phyloP scores from a whole-genome alignment of 164 flowering plant species.

The Umbellularia californica region DNA sequence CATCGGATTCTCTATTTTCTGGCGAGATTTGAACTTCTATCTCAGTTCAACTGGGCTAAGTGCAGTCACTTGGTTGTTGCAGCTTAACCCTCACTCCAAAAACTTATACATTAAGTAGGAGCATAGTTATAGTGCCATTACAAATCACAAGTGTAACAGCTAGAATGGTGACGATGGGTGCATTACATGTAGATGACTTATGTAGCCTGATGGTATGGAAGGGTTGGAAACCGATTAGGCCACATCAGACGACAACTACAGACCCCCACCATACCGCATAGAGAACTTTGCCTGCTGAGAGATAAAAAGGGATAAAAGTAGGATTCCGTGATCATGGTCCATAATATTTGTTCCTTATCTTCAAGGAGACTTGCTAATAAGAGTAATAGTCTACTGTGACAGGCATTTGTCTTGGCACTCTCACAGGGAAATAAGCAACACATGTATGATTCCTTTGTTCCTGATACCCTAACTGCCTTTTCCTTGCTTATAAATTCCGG shows the following conservation, averaged over 20 bases:
- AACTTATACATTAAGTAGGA: too few species aligned
- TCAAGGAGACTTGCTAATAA: neutral
- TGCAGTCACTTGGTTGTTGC: too few species aligned
- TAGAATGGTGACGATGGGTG: neutral
- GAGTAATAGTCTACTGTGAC: neutral
- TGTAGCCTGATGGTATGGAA: neutral
- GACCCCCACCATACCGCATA: neutral
- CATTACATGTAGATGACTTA: neutral
- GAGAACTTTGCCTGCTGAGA: neutral
- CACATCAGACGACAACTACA: neutral
- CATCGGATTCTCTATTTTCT: too few species aligned
- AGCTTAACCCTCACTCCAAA: too few species aligned
- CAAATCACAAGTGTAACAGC: neutral
- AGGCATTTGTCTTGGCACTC: neutral
- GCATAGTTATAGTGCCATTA: too few species aligned
- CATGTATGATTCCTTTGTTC: neutral
- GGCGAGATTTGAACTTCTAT: too few species aligned
- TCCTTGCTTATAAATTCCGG: neutral
- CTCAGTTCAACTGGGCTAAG: too few species aligned
- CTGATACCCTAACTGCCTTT: neutral
- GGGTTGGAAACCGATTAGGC: neutral
- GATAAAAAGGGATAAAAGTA: slow-evolving; percentile 1
- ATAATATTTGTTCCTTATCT: neutral
- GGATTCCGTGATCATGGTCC: slow-evolving; percentile 1
- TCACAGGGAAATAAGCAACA: neutral